Conservation (phyloP, 1,284 basidiomycete species). For the Phlebopus sp. region DNA sequence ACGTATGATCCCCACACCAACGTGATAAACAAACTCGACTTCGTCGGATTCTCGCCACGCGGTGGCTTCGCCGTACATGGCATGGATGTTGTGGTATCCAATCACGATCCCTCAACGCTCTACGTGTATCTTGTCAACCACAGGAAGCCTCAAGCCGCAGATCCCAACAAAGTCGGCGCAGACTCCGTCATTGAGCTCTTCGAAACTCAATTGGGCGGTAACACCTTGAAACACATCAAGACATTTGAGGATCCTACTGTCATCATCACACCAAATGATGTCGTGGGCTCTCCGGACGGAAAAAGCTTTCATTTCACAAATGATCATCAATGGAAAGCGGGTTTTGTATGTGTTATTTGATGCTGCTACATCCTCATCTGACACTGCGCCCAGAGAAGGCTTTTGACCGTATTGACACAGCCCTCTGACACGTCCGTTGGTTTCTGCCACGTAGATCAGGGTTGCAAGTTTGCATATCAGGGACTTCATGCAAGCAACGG, state of each 20-base stretch:
- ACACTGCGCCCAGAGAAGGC: conserved; percentile 25
- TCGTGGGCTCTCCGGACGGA: conserved; percentile 61
- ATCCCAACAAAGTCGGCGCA: conserved; percentile 52
- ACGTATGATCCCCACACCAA: conserved; percentile 52
- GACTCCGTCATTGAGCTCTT: conserved; percentile 75
- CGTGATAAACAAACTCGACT: conserved; percentile 44
- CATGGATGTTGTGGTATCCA: conserved; percentile 66
- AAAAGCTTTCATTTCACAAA: conserved; percentile 69
- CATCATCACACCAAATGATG: conserved; percentile 68
- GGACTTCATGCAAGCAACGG: conserved; percentile 53
- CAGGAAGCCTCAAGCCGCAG: conserved; percentile 41
- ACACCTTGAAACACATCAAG: conserved; percentile 48
- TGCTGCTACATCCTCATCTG: not conserved
- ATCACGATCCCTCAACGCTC: conserved; percentile 45
- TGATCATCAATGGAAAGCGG: conserved; percentile 53
- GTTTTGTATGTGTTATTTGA: conserved; percentile 38
- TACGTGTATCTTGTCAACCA: conserved; percentile 72
- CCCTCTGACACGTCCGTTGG: conserved; percentile 45
- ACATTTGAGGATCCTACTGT: conserved; percentile 55
- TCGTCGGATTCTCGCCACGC: conserved; percentile 37
- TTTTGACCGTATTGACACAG: conserved; percentile 35
- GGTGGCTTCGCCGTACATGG: conserved; percentile 63
- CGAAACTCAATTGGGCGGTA: conserved; percentile 46
- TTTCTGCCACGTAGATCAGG: conserved; percentile 54
- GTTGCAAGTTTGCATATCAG: conserved; percentile 54